A percentile compares a stretch with the other conserved stretches of the same genome.
phyloP scores from a whole-genome alignment of 1,139 yeast species.

The Tardiomyces depauwii region DNA sequence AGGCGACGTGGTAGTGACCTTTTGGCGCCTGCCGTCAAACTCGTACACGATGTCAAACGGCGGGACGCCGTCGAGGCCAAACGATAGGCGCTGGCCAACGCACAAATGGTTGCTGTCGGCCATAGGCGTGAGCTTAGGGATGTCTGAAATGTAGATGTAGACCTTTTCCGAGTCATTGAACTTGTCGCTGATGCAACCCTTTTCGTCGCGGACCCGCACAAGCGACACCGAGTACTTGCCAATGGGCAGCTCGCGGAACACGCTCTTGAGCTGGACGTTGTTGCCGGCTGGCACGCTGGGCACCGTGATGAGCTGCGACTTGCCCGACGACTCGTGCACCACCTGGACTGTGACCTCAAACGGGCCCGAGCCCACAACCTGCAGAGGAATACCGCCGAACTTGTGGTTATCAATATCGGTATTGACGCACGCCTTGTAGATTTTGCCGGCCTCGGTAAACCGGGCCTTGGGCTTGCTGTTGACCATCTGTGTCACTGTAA shows the following conservation, averaged over 20 bases:
- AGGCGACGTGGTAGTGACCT: slow-evolving; percentile 45
- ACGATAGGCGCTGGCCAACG: slow-evolving; percentile 83
- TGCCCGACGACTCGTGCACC: slow-evolving; percentile 42
- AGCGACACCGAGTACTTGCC: slow-evolving; percentile 52
- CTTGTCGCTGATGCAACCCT: slow-evolving; percentile 49
- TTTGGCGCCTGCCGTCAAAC: slow-evolving; percentile 53
- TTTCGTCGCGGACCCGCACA: slow-evolving; percentile 48
- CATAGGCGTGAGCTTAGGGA: slow-evolving; percentile 50
- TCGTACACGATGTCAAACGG: slow-evolving; percentile 69
- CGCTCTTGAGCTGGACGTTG: slow-evolving; percentile 27
- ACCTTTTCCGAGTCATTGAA: slow-evolving; percentile 23
- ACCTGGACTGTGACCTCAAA: slow-evolving; percentile 44
- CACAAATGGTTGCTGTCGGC: slow-evolving; percentile 41
- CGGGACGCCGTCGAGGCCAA: slow-evolving; percentile 64
- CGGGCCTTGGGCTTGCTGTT: slow-evolving; percentile 47
- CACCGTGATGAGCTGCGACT: slow-evolving; percentile 26
- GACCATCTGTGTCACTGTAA: slow-evolving; percentile 49
- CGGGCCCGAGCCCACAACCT: slow-evolving; percentile 53
- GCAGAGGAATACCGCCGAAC: slow-evolving; percentile 45
- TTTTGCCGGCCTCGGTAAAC: slow-evolving; percentile 38
- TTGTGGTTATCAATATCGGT: slow-evolving; percentile 16
- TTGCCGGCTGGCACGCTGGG: slow-evolving; percentile 21
- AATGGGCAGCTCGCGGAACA: slow-evolving; percentile 35
- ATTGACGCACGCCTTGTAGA: slow-evolving; percentile 41
- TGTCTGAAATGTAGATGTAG: slow-evolving; percentile 55